Conservation (phyloP, 2,329 filamentous ascomycete species). For the Aureobasidium pullulans region DNA sequence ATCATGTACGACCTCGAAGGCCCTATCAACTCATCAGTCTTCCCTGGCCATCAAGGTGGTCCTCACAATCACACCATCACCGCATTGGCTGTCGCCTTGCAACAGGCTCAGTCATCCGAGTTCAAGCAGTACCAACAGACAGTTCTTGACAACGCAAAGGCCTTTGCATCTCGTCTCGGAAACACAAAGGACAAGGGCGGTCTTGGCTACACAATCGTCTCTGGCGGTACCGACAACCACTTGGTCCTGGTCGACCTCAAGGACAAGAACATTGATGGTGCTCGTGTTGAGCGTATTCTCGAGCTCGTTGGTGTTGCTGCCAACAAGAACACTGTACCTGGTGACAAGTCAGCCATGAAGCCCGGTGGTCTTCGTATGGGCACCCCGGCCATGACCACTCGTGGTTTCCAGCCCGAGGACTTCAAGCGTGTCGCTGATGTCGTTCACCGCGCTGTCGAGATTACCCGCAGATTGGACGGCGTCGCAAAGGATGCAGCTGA, state of each 20-base stretch:
- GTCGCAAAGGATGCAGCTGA: slow-evolving; percentile 62
- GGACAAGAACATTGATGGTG: slow-evolving; percentile 80
- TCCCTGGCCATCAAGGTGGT: slow-evolving; percentile 96
- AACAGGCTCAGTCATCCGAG: slow-evolving; percentile 83
- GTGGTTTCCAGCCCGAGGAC: slow-evolving; percentile 82
- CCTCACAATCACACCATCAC: slow-evolving; percentile 99
- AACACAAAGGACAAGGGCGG: slow-evolving; percentile 54
- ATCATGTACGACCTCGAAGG: slow-evolving; percentile 82
- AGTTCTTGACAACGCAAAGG: slow-evolving; percentile 88
- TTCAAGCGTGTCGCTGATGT: slow-evolving; percentile 20
- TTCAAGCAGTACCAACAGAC: slow-evolving; percentile 93
- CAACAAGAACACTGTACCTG: slow-evolving; percentile 99
- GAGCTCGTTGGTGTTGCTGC: slow-evolving; percentile 89
- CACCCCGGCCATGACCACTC: slow-evolving; percentile 93
- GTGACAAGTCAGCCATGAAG: slow-evolving; percentile 86
- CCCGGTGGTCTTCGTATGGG: slow-evolving; percentile 91
- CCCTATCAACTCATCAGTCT: slow-evolving; percentile 98
- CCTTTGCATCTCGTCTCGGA: slow-evolving; percentile 56
- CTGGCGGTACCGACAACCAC: slow-evolving; percentile 94
- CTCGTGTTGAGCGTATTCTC: slow-evolving; percentile 46
- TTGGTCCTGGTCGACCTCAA: slow-evolving; percentile 94
- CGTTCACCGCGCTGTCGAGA: slow-evolving; percentile 52
- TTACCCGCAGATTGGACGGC: slow-evolving; percentile 69
- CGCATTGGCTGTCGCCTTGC: slow-evolving; percentile 85
- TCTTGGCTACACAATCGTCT: slow-evolving; percentile 88